Conservation (phyloP, 1,284 basidiomycete species). For the Sutorius eximius region DNA sequence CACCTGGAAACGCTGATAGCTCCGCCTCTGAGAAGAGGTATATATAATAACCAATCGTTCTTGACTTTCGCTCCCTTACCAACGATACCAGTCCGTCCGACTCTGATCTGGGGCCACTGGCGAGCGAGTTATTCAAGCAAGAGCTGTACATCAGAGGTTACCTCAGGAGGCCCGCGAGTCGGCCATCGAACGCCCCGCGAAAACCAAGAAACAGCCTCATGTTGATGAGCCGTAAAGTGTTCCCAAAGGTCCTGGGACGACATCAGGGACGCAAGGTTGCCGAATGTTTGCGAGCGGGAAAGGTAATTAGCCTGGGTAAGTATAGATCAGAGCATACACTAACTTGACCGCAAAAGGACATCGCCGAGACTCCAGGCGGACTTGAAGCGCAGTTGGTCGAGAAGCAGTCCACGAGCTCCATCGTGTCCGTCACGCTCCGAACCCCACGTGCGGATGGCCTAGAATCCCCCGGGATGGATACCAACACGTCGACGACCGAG, state of each 20-base stretch:
- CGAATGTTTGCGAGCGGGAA: conserved; percentile 8
- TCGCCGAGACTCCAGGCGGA: background rate
- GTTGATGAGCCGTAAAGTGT: conserved; percentile 4
- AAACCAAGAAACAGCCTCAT: background rate
- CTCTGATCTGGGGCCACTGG: conserved; percentile 17
- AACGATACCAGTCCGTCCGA: conserved; percentile 5
- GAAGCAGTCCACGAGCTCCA: conserved; percentile 1
- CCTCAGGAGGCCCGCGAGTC: conserved; percentile 21
- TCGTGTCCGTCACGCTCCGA: conserved; percentile 13
- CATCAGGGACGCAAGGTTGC: conserved; percentile 18
- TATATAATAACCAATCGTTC: background rate
- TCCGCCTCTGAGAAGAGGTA: conserved; percentile 16
- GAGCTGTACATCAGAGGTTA: conserved; percentile 32
- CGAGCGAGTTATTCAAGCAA: conserved; percentile 37
- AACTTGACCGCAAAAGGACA: conserved; percentile 13
- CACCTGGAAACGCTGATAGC: background rate
- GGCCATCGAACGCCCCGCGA: conserved; percentile 4
- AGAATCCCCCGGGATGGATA: conserved; percentile 17
- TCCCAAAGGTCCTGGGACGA: conserved; percentile 21
- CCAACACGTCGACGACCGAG: conserved; percentile 16
- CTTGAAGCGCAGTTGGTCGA: conserved; percentile 4
- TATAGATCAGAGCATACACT: background rate
- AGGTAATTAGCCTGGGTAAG: conserved; percentile 11
- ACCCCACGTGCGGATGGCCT: conserved; percentile 1
- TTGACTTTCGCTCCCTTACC: conserved; percentile 2